Evolutionary conservation across 225 moss, liverwort and hornwort species (phyloP), one percentile per base, ranked within the genome.

Genomic region (Antitrichia curtipendula): DNA sequence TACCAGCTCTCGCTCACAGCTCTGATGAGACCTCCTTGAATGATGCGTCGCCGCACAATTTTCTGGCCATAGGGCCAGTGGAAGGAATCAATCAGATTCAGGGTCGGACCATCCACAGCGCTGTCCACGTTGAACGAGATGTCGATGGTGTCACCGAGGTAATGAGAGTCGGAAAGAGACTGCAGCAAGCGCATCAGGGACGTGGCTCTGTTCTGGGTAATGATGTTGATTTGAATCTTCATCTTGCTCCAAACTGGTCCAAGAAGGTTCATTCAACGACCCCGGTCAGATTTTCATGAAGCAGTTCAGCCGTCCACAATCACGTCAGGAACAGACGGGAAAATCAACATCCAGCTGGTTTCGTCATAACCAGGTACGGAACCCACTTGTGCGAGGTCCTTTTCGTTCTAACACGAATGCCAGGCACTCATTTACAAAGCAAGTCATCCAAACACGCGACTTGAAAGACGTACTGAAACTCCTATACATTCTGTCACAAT

Each of bases 1-100:
- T 90, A 93, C 94, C 94, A 95, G 92, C 94, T 95, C 94, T 95
- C 94, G 84, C 94, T 93, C 78, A 95, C 94, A 8, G 94, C 94
- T 76, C 94, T n/a, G 73, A 95, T 93, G 50, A 95, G 93, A 29
- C 94, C 94, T 20, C 93, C 94, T 76, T 86, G 94, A 58, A 95
- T 95, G 78, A 95, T 95, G 21, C 94, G 92, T 56, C 94, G 84
- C 49, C 93, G 91, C 82, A 95, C 92, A 13, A 75, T 86, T 65
- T 92, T 95, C 75, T 88, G 84, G 13, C 95, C 95, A 50, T 90
- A 31, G 9, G 95, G 95, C 95, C 93, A 95, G 12, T 81, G 43
- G 61, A 95, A 92, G 5, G 90, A 87, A 49, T 95, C 84, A 6
- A 93, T 89, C 56, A 93, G 8, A 10, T 88, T 88, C 43, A 95